phyloP scores from a whole-genome alignment of 768 basidiomycete species.

The Sarcodon aspratus region DNA sequence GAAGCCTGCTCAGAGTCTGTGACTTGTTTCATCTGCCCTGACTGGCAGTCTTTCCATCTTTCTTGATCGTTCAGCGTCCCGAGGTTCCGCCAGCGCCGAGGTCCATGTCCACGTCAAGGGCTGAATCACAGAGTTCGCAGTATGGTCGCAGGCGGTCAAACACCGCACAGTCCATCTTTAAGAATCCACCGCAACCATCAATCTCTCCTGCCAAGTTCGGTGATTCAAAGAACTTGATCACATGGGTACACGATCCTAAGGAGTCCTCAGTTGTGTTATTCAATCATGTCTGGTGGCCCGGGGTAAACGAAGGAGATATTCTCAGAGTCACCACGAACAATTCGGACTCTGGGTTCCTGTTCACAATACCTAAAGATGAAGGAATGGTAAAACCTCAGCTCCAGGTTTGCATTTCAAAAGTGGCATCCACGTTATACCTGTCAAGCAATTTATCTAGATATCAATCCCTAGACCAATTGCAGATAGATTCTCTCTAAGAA shows the following conservation, averaged over 20 bases:
- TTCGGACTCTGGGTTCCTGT: constrained; percentile 41
- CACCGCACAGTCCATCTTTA: constrained; percentile 57
- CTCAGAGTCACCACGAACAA: constrained; percentile 41
- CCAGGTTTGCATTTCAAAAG: constrained; percentile 30
- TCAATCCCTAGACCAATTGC: constrained; percentile 67
- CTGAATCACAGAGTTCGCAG: constrained; percentile 49
- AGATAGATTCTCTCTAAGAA: constrained; percentile 58
- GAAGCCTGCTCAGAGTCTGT: too few relatives aligned
- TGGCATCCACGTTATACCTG: background rate
- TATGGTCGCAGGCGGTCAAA: constrained; percentile 57
- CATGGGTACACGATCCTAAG: constrained; percentile 67
- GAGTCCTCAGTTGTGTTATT: constrained; percentile 49
- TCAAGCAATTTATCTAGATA: constrained; percentile 31
- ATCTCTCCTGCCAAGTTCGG: constrained; percentile 41
- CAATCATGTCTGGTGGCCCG: constrained; percentile 70
- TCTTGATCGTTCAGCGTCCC: too few relatives aligned
- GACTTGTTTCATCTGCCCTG: too few relatives aligned
- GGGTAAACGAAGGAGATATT: constrained; percentile 68
- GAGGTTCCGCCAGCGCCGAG: too few relatives aligned
- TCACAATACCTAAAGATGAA: constrained; percentile 59
- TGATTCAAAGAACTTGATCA: constrained; percentile 49
- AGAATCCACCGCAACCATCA: constrained; percentile 22
- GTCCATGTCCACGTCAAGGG: constrained; percentile 46
- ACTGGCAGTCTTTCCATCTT: too few relatives aligned
- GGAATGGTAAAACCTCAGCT: constrained; percentile 43